Conservation (phyloP, 257 asterid species). For the Nemophila menziesii region DNA sequence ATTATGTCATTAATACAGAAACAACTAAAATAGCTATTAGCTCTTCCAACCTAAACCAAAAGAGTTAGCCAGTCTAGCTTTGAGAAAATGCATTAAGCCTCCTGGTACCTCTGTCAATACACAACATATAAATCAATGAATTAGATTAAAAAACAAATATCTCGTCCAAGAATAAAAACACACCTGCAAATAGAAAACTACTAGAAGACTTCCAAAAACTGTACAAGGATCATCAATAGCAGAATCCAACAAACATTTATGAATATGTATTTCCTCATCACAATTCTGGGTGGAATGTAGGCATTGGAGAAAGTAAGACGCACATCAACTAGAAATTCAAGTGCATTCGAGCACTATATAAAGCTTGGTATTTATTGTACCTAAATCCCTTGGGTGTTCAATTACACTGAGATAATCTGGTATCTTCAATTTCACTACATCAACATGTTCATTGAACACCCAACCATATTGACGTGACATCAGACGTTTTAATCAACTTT, state of each 20-base stretch:
- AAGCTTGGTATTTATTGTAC: conserved; percentile 12
- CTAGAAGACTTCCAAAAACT: conserved; percentile 76
- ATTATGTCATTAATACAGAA: no score
- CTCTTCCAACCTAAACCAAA: no score
- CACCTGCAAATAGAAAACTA: conserved; percentile 94
- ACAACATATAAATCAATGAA: no score
- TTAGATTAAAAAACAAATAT: no score
- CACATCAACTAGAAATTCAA: conserved; percentile 9
- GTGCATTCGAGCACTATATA: background rate
- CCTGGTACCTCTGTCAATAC: no score
- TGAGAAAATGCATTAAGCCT: no score
- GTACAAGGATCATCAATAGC: conserved; percentile 58
- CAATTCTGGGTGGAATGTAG: no score
- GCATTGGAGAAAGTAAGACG: conserved; percentile 10
- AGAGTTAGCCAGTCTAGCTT: no score
- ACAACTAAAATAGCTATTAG: no score
- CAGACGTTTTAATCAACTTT: background rate
- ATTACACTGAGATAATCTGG: conserved; percentile 15
- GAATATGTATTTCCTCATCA: conserved; percentile 83
- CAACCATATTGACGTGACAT: conserved; percentile 9
- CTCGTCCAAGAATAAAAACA: no score
- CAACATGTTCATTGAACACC: conserved; percentile 16
- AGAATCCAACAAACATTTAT: conserved; percentile 64
- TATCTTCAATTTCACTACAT: conserved; percentile 6
- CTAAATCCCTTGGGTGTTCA: conserved; percentile 17